Evolutionary conservation across 495 filamentous ascomycete species (phyloP), one percentile per base, ranked within the genome.

Genomic region (Trichocladium uniseriatum): DNA sequence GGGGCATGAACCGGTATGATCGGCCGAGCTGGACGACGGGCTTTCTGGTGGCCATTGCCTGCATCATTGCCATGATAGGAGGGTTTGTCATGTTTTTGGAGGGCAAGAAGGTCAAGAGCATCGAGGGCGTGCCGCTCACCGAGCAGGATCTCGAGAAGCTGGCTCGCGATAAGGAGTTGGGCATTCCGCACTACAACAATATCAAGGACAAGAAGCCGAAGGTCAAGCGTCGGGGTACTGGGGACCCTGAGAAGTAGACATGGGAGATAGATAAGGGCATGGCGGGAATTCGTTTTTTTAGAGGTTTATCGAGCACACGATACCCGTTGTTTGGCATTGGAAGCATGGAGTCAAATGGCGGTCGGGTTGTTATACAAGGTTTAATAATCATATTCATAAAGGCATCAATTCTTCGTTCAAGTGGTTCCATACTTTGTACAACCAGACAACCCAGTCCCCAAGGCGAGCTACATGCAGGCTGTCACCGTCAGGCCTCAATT

Each of bases 21-120:
- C 71, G 88, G 22, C 86, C 88, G 2, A 71, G 72, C 15, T 90
- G 86, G 84, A 71, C 76, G 6, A 89, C 84, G 1, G 87, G 86
- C 1, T 57, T 83, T 8, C 83, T 91, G 58, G 81, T 92, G 3
- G 81, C 74, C 0, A 51, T 90, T 9, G 85, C 78, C 0, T 86
- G 78, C 52, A 73, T 83, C 38, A 80, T 81, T 3, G 83, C 83
- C 7, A 84, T 75, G 9, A 50, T 75, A n/a, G 86, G 78, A 11
- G 88, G 88, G 0, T 65, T 81, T 15, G 76, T 87, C 67, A 77
- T 77, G 49, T 86, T 79, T 48, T 45, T 76, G 18, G 87, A 91
- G 68, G 76, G 73, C 6, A 78, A 75, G 53, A 70, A 69, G 37
- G 75, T 86, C 4, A 86, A 85, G 68, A 70, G 69, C 38, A 72